These are phyloP conservation scores for Chaetomium sp. DNA, from an alignment of 2,329 filamentous ascomycete species.

Conservation along the genomic window DNA sequence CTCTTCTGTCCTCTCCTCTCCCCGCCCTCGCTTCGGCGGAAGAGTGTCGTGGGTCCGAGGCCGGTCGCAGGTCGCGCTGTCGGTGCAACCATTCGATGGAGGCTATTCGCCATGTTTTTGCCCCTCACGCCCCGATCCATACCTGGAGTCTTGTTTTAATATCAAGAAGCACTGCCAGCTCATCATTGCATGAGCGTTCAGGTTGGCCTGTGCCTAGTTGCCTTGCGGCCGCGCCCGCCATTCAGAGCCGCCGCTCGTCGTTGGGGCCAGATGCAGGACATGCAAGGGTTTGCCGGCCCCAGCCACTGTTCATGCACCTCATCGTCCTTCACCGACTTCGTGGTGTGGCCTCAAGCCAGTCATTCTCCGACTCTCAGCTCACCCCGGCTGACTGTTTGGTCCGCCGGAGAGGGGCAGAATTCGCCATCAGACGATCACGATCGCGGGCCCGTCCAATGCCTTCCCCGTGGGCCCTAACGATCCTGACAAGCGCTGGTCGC, in stretches of 20 bases:
- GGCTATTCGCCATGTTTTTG: constrained; percentile 28
- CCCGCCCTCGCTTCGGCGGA: constrained; percentile 30
- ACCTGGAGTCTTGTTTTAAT: constrained; percentile 52
- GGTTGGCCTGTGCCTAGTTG: constrained; percentile 47
- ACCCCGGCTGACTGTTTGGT: constrained; percentile 17
- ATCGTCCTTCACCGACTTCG: constrained; percentile 50
- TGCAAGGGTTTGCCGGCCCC: constrained; percentile 41
- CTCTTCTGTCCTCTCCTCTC: constrained; percentile 20
- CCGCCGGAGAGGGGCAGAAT: constrained; percentile 8
- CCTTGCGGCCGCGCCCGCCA: constrained; percentile 42
- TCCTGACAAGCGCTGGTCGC: constrained; percentile 29
- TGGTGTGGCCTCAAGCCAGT: constrained; percentile 40
- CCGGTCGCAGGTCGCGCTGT: constrained; percentile 18
- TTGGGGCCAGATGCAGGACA: constrained; percentile 39
- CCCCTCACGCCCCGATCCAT: constrained; percentile 30
- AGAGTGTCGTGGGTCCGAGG: constrained; percentile 15
- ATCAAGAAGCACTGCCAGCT: constrained; percentile 70
- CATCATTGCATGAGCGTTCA: constrained; percentile 70
- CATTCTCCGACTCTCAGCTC: constrained; percentile 29
- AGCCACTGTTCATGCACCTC: constrained; percentile 51
- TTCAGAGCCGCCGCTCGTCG: constrained; percentile 38
- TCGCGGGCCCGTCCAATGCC: constrained; percentile 8
- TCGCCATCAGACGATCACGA: constrained; percentile 22
- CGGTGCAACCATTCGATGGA: constrained; percentile 23
- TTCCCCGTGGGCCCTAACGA: constrained; percentile 1